A percentile compares a stretch with the other conserved stretches of the same genome.
phyloP scores from a whole-genome alignment of 2,329 filamentous ascomycete genomes.

The Arthrinium phaeospermum region DNA sequence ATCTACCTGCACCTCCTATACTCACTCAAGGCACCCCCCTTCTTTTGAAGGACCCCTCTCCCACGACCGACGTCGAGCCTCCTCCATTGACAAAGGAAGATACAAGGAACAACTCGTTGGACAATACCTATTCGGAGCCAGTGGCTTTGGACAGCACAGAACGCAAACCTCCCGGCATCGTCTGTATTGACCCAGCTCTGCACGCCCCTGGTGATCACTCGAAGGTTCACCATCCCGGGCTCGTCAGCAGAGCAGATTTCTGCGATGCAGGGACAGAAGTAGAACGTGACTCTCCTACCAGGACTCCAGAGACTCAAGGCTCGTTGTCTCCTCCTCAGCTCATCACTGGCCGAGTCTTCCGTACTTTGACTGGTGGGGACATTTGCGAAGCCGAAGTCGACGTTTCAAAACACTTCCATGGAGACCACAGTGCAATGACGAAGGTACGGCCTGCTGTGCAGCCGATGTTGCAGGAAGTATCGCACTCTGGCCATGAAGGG shows the following conservation, averaged over 20 bases:
- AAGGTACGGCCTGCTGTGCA: constrained; percentile 30
- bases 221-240: constrained; percentile 26
- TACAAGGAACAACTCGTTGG: background rate
- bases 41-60: background rate
- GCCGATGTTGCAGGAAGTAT: background rate
- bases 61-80: background rate
- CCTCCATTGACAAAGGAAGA: background rate
- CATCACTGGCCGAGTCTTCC: constrained; percentile 25
- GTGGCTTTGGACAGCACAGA: background rate
- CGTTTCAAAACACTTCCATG: constrained; percentile 28
- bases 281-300: constrained; percentile 28
- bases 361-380: constrained; percentile 27
- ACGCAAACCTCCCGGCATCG: constrained; percentile 18
- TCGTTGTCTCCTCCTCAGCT: constrained; percentile 1
- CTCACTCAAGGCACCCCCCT: constrained; percentile 26
- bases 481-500: constrained; percentile 14
- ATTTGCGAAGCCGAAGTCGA: constrained; percentile 26
- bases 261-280: constrained; percentile 27
- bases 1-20: constrained; percentile 35
- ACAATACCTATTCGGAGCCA: background rate
- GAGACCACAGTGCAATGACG: constrained; percentile 25
- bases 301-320: constrained; percentile 21
- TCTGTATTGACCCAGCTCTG: constrained; percentile 28
- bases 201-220: constrained; percentile 27
- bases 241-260: constrained; percentile 27